Evolutionary conservation across 2,329 filamentous ascomycete genomes (phyloP).

Genomic region (Ascochyta rabiei): DNA sequence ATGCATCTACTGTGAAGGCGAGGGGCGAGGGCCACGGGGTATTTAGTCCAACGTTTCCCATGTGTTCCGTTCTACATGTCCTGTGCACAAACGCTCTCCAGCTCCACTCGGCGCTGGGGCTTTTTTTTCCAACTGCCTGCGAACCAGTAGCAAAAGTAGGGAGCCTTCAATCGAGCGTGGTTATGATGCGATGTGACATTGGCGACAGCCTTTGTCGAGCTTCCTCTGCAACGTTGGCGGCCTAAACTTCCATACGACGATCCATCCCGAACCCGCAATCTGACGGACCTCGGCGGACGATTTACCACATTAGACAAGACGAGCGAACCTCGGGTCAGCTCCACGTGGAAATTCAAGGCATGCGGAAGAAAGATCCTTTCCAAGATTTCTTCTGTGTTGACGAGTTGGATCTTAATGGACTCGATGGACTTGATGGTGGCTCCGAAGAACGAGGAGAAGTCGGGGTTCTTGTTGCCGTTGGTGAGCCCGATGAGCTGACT

Average conservation of each 20-base stretch:
- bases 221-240: not conserved
- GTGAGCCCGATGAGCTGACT: conserved; percentile 25
- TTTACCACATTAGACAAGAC: not conserved
- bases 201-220: not conserved
- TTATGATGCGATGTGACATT: conserved; percentile 4
- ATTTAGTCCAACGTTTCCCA: conserved; percentile 5
- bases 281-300: not conserved
- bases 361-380: conserved; percentile 39
- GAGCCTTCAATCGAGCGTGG: not conserved
- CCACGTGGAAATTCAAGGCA: conserved; percentile 29
- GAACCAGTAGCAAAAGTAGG: not conserved
- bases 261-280: not conserved
- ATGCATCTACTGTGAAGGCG: not conserved
- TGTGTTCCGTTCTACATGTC: conserved; percentile 2
- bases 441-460: conserved; percentile 12
- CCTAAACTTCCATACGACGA: not conserved
- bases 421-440: conserved; percentile 1
- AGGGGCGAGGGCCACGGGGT: not conserved
- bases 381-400: conserved; percentile 29
- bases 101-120: not conserved
- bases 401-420: conserved; percentile 1
- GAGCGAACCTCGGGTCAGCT: not conserved
- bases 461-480: conserved; percentile 17
- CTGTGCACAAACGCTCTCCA: not conserved
- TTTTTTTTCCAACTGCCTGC: not conserved